A percentile compares a stretch with the other conserved stretches of the same genome.
Conservation (phyloP, 2,329 filamentous ascomycete genomes). For the Diplodia scrobiculata region DNA sequence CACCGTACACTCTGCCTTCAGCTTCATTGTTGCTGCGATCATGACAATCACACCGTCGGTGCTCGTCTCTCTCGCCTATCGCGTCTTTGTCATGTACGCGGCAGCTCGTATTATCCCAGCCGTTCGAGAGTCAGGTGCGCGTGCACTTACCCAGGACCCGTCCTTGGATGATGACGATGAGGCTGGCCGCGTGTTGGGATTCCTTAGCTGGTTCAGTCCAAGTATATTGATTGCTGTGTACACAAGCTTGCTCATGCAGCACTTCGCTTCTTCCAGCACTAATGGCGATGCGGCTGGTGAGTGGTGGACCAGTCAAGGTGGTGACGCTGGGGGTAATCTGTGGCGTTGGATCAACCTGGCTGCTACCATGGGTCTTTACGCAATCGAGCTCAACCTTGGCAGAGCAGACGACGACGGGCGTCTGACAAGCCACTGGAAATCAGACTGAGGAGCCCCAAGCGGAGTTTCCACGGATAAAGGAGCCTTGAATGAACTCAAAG, state of each 20-base stretch:
- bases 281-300: conserved; percentile 58
- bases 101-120: conserved; percentile 95
- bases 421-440: conserved; percentile 85
- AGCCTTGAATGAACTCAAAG: background rate
- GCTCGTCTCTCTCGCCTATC: conserved; percentile 90
- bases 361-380: conserved; percentile 85
- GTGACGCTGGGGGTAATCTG: conserved; percentile 77
- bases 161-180: conserved; percentile 82
- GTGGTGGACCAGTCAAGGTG: conserved; percentile 84
- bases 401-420: conserved; percentile 75
- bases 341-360: conserved; percentile 95
- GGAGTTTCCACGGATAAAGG: background rate
- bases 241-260: conserved; percentile 90
- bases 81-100: conserved; percentile 91
- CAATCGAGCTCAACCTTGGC: conserved; percentile 84
- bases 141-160: conserved; percentile 80
- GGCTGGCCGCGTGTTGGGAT: conserved; percentile 75
- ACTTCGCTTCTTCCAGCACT: conserved; percentile 75
- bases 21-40: conserved; percentile 85
- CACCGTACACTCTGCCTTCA: conserved; percentile 79
- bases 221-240: conserved; percentile 95
- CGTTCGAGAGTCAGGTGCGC: conserved; percentile 81
- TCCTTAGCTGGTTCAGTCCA: conserved; percentile 91
- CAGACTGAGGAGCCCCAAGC: conserved; percentile 63
- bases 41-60: conserved; percentile 95